phyloP scores from a whole-genome alignment of 768 basidiomycete species.

The Rhodosporidiobolus sp. region DNA sequence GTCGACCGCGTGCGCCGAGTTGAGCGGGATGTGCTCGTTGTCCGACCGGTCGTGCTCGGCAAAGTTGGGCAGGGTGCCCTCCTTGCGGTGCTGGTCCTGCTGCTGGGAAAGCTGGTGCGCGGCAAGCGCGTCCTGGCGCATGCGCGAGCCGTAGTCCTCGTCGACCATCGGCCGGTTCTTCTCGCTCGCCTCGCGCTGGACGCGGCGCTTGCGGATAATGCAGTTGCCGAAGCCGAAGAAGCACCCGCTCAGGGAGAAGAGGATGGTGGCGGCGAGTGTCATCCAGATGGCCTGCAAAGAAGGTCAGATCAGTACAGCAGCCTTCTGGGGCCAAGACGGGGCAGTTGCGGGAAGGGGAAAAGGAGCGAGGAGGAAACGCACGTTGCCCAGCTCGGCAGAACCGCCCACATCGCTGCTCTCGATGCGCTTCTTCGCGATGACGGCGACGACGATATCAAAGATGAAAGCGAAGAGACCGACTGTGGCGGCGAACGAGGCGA shows the following conservation, averaged over 20 bases:
- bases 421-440: slow-evolving; percentile 80
- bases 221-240: slow-evolving; percentile 62
- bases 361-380: neutral
- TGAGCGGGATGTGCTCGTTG: slow-evolving; percentile 34
- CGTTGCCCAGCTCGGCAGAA: slow-evolving; percentile 57
- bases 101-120: neutral
- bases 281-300: slow-evolving; percentile 72
- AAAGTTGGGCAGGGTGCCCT: slow-evolving; percentile 16
- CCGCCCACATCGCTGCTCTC: slow-evolving; percentile 49
- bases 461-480: slow-evolving; percentile 82
- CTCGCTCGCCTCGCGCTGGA: slow-evolving; percentile 24
- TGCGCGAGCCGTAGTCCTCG: slow-evolving; percentile 18
- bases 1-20: slow-evolving; percentile 1
- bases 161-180: slow-evolving; percentile 19
- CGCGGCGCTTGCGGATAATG: slow-evolving; percentile 28
- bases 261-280: slow-evolving; percentile 75
- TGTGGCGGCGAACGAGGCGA: slow-evolving; percentile 64
- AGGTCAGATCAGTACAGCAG: neutral
- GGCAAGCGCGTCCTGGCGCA: slow-evolving; percentile 29
- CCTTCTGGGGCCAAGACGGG: neutral
- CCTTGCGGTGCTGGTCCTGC: neutral
- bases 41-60: slow-evolving; percentile 21
- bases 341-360: no score
- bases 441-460: slow-evolving; percentile 88
- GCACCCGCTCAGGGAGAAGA: slow-evolving; percentile 85